phyloP scores from a whole-genome alignment of 345 rosid species.

The Pugionium cornutum region DNA sequence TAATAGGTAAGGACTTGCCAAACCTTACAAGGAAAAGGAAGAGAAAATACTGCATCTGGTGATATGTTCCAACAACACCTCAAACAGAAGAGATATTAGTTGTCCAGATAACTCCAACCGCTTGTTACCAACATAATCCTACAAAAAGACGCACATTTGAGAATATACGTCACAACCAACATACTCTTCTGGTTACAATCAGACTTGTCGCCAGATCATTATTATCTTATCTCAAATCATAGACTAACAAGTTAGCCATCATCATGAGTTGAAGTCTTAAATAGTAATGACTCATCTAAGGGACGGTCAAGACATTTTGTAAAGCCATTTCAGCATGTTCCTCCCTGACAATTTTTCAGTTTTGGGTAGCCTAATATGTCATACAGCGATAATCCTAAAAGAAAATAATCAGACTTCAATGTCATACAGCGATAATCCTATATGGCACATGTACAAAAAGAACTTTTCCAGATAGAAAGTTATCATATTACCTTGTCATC shows the following conservation, averaged over 20 bases:
- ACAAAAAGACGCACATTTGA: constrained; percentile 30
- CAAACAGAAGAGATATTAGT: constrained; percentile 85
- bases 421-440: neutral
- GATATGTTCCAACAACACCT: constrained; percentile 51
- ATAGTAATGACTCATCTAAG: constrained; percentile 16
- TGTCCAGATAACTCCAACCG: constrained; percentile 94
- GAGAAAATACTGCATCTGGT: constrained; percentile 12
- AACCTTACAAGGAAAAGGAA: constrained; percentile 11
- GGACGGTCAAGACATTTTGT: neutral
- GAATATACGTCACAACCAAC: constrained; percentile 7
- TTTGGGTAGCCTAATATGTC: constrained; percentile 19
- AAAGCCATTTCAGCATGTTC: constrained; percentile 12
- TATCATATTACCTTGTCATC: constrained; percentile 82
- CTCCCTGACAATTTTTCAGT: neutral
- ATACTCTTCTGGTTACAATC: neutral
- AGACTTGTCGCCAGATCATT: constrained; percentile 15
- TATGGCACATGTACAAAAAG: neutral
- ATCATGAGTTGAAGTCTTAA: constrained; percentile 6
- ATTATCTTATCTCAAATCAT: constrained; percentile 17
- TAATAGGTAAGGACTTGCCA: constrained; percentile 6
- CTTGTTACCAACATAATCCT: constrained; percentile 99
- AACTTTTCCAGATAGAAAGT: constrained; percentile 1
- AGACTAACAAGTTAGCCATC: constrained; percentile 18
- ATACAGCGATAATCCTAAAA: constrained; percentile 17
- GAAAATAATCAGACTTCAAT: constrained; percentile 18